Conservation (phyloP, 805 yeast species). For the Candida sithepensis region DNA sequence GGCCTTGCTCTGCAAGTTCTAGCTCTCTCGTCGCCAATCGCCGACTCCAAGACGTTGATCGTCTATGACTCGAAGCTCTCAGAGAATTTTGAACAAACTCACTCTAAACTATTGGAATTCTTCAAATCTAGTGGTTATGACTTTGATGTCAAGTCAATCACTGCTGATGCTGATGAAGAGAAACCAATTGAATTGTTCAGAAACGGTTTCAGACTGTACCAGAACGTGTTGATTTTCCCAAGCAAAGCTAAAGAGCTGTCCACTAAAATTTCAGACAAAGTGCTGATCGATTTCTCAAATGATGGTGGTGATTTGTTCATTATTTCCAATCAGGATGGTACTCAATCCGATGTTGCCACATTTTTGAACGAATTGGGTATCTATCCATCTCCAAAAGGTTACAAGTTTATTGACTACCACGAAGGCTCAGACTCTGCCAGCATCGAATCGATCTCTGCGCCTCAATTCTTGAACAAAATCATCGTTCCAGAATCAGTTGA, state of each 20-base stretch:
- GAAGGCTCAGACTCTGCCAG: slow-evolving; percentile 14
- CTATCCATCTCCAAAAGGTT: slow-evolving; percentile 74
- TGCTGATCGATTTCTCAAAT: slow-evolving; percentile 55
- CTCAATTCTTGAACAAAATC: slow-evolving; percentile 29
- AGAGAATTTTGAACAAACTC: slow-evolving; percentile 16
- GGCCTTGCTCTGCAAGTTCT: slow-evolving; percentile 3
- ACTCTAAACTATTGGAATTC: slow-evolving; percentile 21
- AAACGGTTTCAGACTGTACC: slow-evolving; percentile 44
- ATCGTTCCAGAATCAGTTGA: slow-evolving; percentile 16
- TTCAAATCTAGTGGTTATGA: slow-evolving; percentile 14
- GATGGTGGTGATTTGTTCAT: slow-evolving; percentile 75
- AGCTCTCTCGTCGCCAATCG: slow-evolving; percentile 17
- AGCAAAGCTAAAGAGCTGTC: slow-evolving; percentile 43
- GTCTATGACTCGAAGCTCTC: slow-evolving; percentile 19
- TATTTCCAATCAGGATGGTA: slow-evolving; percentile 47
- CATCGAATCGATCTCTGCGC: slow-evolving; percentile 21
- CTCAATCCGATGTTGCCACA: slow-evolving; percentile 59
- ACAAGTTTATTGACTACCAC: slow-evolving; percentile 65
- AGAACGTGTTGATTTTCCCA: slow-evolving; percentile 60
- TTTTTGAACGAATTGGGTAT: slow-evolving; percentile 81
- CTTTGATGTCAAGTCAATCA: slow-evolving; percentile 24
- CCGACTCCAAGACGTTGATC: slow-evolving; percentile 20
- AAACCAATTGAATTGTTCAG: slow-evolving; percentile 29
- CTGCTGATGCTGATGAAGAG: slow-evolving; percentile 5
- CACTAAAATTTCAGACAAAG: slow-evolving; percentile 38